Evolutionary conservation across 139 green algal genomes (phyloP).

Genomic region (Chlorella sp.): DNA sequence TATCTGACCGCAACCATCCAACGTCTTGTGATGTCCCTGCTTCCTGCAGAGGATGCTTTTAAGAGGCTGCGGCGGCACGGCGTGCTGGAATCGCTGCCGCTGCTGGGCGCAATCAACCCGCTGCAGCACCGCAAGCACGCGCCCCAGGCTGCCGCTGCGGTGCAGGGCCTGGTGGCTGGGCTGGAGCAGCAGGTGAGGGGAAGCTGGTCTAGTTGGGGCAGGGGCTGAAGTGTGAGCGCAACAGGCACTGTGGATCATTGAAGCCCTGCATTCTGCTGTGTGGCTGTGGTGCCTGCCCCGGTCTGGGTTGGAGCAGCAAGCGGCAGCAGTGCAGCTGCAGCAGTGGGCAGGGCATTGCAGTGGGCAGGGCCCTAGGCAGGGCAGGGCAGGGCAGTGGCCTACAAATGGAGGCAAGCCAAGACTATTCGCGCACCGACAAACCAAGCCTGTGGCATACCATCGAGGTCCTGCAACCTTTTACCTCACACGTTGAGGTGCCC

Average conservation of each 20-base stretch:
- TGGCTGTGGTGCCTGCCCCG: no score
- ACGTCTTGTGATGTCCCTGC: background rate
- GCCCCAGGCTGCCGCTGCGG: background rate
- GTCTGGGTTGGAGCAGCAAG: no score
- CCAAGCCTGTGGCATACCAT: no score
- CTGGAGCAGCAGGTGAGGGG: conserved; percentile 13
- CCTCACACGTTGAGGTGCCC: background rate
- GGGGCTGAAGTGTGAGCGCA: no score
- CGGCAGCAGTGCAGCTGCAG: background rate
- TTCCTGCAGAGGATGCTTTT: background rate
- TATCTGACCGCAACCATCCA: no score
- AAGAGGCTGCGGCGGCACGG: background rate
- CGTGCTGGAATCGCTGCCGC: background rate
- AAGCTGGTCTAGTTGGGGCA: background rate
- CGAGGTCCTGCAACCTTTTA: no score
- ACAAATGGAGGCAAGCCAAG: no score
- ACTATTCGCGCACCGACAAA: no score
- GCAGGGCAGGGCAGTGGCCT: no score
- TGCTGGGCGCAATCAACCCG: background rate
- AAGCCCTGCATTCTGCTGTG: background rate
- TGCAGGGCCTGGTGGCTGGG: background rate
- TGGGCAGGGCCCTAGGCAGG: no score
- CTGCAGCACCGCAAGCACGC: background rate
- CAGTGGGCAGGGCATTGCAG: no score
- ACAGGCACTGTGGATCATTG: background rate